Evolutionary conservation across 345 rosid genomes (phyloP).

Genomic region (Eucalyptus cloeziana): DNA sequence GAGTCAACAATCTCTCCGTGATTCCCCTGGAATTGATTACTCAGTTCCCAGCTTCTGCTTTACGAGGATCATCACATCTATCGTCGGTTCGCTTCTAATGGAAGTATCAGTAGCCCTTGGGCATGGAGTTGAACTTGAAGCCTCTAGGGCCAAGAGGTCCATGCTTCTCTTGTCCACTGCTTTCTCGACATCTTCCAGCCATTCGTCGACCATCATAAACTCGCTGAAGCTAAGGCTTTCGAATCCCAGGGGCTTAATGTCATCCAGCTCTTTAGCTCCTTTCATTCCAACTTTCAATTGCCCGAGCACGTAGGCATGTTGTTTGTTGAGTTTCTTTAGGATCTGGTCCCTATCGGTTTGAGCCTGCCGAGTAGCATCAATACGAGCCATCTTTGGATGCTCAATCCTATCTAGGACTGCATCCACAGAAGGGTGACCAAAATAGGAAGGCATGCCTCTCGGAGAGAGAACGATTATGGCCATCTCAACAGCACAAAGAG

Average conservation of each 20-base stretch:
- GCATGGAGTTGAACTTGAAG: neutral
- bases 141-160: neutral
- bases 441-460: slow-evolving; percentile 36
- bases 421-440: slow-evolving; percentile 38
- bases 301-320: neutral
- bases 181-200: neutral
- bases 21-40: neutral
- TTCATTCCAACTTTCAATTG: slow-evolving; percentile 14
- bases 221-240: neutral
- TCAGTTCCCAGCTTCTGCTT: neutral
- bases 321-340: neutral
- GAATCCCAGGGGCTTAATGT: neutral
- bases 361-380: neutral
- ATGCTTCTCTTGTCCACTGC: neutral
- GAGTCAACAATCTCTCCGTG: neutral
- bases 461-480: slow-evolving; percentile 46
- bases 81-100: neutral
- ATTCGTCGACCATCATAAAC: neutral
- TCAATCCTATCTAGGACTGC: slow-evolving; percentile 9
- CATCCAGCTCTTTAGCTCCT: neutral
- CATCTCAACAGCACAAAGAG: slow-evolving; percentile 27
- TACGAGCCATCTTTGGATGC: neutral
- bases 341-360: neutral
- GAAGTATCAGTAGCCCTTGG: neutral
- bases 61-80: neutral